phyloP scores from a whole-genome alignment of 2,329 filamentous ascomycete species.

The Ophiostoma himal-ulmi region DNA sequence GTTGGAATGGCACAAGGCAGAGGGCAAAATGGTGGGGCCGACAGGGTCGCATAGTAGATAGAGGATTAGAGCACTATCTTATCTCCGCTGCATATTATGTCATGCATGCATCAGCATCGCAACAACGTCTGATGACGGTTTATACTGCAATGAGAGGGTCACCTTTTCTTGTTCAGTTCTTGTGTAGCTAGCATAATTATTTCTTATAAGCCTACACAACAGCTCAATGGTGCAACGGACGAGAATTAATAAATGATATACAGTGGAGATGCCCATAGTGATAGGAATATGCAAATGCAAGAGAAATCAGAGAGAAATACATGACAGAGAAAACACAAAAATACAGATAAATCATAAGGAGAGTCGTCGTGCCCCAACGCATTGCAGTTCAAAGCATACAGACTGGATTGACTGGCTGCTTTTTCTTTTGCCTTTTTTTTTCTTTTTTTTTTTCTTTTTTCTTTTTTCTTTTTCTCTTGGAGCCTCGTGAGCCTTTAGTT shows the following conservation, averaged over 20 bases:
- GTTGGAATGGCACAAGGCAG: constrained; percentile 7
- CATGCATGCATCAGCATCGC: background rate
- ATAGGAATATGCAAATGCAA: constrained; percentile 6
- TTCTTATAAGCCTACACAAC: background rate
- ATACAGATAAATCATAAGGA: background rate
- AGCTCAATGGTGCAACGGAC: background rate
- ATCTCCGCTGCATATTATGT: constrained; percentile 5
- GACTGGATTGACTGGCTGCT: background rate
- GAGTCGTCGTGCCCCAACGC: constrained; percentile 12
- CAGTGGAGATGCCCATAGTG: constrained; percentile 22
- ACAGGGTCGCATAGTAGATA: constrained; percentile 1
- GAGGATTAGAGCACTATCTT: background rate
- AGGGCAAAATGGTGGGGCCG: background rate
- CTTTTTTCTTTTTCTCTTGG: too few species aligned
- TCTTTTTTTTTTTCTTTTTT: too few species aligned
- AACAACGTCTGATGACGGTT: background rate
- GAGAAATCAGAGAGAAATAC: background rate
- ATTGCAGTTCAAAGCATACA: background rate
- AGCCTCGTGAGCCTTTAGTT: constrained; percentile 33
- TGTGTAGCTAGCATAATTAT: too few species aligned
- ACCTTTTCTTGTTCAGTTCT: too few species aligned
- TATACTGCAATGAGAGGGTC: too few species aligned
- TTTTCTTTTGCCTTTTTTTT: too few species aligned
- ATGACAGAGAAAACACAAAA: background rate
- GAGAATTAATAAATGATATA: constrained; percentile 16